phyloP scores from a whole-genome alignment of 106 monocot species.

The Dioscorea dumetorum region DNA sequence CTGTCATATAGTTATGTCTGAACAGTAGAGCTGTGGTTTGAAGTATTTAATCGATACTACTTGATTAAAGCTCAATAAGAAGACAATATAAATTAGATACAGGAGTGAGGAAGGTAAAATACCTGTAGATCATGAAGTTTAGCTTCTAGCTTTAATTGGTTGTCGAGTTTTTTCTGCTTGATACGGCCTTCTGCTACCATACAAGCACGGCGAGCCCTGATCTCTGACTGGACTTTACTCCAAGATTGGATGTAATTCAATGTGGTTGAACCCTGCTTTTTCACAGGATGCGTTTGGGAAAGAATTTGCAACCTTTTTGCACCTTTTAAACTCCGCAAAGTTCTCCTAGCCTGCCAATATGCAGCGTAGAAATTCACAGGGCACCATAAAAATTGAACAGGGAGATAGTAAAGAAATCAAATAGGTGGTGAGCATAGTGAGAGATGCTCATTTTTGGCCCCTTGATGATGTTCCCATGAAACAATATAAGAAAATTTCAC shows the following conservation, averaged over 20 bases:
- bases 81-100: too few relatives aligned
- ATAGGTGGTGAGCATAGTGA: too few relatives aligned
- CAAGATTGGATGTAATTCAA: constrained; percentile 45
- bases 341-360: constrained; percentile 46
- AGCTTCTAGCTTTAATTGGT: constrained; percentile 60
- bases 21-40: too few relatives aligned
- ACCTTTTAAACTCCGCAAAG: constrained; percentile 37
- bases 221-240: constrained; percentile 53
- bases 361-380: background rate
- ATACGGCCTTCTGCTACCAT: constrained; percentile 66
- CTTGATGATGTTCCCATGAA: too few relatives aligned
- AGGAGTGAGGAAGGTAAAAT: background rate
- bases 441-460: too few relatives aligned
- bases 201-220: constrained; percentile 44
- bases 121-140: constrained; percentile 72
- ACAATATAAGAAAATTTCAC: too few relatives aligned
- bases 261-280: constrained; percentile 48
- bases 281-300: constrained; percentile 19
- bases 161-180: constrained; percentile 57
- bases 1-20: too few relatives aligned
- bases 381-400: too few relatives aligned
- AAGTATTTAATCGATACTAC: too few relatives aligned
- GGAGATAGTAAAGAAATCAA: too few relatives aligned
- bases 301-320: constrained; percentile 30
- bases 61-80: too few relatives aligned